Conservation (phyloP, 306 rosid species). For the Delonix regia region DNA sequence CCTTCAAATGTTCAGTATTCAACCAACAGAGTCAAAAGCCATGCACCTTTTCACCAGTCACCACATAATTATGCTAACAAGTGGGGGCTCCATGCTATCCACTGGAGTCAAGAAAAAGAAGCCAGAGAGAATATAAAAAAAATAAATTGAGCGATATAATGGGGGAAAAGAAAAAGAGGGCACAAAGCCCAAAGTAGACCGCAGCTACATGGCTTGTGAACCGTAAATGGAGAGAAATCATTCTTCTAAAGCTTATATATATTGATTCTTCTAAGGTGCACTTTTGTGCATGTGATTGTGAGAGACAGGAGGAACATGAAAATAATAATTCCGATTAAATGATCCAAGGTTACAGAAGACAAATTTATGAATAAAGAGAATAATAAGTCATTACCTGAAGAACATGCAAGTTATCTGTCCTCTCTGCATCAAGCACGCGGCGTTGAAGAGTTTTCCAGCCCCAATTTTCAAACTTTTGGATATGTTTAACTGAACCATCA, state of each 20-base stretch:
- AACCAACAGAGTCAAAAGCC: no score
- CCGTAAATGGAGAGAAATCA: no score
- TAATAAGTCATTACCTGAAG: constrained; percentile 69
- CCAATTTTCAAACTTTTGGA: constrained; percentile 90
- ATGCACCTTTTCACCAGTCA: neutral
- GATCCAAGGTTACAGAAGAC: neutral
- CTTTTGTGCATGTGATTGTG: neutral
- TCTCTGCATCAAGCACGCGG: constrained; percentile 84
- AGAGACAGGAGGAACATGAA: neutral
- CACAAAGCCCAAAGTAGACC: no score
- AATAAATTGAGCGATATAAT: no score
- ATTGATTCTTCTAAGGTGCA: constrained; percentile 1
- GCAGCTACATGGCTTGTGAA: no score
- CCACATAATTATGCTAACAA: no score
- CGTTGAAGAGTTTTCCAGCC: constrained; percentile 88
- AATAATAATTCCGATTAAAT: neutral
- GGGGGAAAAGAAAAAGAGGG: no score
- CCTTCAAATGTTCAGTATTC: no score
- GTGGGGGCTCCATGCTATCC: no score
- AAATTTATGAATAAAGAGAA: constrained; percentile 23
- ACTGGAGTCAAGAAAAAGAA: no score
- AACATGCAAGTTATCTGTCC: constrained; percentile 65
- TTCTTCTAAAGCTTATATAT: no score
- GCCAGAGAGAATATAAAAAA: no score
- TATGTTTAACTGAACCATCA: constrained; percentile 94